These are phyloP conservation scores for Scenedesmus sp. DNA, from an alignment of 163 green algal genomes.

Conservation along the genomic window DNA sequence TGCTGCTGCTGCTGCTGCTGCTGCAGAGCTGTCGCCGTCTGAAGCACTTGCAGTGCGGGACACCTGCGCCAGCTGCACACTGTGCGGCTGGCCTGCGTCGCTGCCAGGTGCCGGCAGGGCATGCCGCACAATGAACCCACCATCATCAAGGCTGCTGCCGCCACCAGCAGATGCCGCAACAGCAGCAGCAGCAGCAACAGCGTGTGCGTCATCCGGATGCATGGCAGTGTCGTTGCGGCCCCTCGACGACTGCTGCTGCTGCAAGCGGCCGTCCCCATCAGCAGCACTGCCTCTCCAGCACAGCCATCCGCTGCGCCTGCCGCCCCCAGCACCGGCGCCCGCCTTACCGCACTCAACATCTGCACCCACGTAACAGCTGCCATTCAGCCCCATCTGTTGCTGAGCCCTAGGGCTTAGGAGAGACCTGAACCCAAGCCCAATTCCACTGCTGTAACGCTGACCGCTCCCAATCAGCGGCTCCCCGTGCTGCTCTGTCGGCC, in stretches of 20 bases:
- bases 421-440: background rate
- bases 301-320: slow-evolving; percentile 17
- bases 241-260: background rate
- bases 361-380: background rate
- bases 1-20: background rate
- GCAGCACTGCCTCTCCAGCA: background rate
- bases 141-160: background rate
- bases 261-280: background rate
- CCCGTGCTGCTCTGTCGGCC: background rate
- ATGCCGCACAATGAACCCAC: background rate
- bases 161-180: background rate
- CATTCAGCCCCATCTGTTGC: background rate
- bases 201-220: background rate
- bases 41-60: background rate
- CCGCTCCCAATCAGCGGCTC: background rate
- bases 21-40: background rate
- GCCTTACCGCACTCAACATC: background rate
- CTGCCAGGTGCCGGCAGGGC: background rate
- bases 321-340: background rate
- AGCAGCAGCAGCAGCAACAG: background rate
- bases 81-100: background rate
- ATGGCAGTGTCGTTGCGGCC: slow-evolving; percentile 17
- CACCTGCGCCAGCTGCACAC: background rate
- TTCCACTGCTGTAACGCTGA: background rate
- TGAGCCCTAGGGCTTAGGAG: background rate